A percentile compares a stretch with the other conserved stretches of the same genome.
Conservation (phyloP, 2,329 filamentous ascomycete genomes). For the Epichloe sibirici region DNA sequence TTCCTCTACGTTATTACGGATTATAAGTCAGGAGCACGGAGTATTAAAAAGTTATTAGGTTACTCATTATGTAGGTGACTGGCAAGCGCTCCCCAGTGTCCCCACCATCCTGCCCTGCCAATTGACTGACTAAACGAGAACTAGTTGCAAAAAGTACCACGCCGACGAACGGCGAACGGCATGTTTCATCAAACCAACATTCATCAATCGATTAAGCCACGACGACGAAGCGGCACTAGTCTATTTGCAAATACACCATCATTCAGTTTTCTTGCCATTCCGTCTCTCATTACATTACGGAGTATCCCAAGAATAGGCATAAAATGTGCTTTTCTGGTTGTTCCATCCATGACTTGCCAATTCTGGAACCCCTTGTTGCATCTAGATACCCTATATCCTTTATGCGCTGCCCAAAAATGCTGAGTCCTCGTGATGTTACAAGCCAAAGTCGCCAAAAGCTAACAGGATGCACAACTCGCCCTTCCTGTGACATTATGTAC, state of each 20-base stretch:
- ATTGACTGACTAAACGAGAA: too few species aligned
- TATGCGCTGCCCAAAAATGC: neutral
- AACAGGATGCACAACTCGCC: neutral
- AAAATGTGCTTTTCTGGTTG: neutral
- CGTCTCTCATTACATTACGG: neutral
- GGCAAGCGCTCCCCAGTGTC: too few species aligned
- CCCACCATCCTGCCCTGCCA: too few species aligned
- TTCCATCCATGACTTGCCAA: neutral
- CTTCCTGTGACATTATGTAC: neutral
- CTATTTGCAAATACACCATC: neutral
- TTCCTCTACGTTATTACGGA: too few species aligned
- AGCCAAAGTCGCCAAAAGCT: neutral
- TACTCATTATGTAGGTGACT: too few species aligned
- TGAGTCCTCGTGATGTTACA: neutral
- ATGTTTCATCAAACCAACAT: too few species aligned
- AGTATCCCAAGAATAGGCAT: neutral
- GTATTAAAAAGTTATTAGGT: too few species aligned
- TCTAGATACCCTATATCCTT: constrained; percentile 1
- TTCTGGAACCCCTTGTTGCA: neutral
- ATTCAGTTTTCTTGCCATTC: neutral
- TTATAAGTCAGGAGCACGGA: too few species aligned
- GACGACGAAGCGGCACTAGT: neutral
- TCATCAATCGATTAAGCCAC: neutral
- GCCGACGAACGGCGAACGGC: too few species aligned
- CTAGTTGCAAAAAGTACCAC: too few species aligned